Evolutionary conservation across 495 filamentous ascomycete genomes (phyloP), one percentile per base, ranked within the genome.

Genomic region (Chaetomium cochliodes): DNA sequence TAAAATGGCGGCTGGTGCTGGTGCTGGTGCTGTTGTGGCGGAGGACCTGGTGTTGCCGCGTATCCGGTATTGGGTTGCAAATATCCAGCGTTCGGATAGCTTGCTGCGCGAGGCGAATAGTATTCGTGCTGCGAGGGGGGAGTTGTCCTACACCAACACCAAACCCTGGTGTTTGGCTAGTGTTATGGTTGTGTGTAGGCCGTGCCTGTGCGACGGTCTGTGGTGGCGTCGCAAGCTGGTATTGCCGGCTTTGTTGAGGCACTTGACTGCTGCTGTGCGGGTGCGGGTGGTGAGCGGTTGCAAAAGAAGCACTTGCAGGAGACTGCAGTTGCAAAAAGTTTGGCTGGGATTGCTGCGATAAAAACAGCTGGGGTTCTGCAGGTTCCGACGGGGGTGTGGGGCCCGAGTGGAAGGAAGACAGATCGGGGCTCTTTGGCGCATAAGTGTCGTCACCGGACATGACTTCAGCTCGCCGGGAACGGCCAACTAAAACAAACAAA

Each of bases 341-440:
- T 50, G 64, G 46, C 58, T 50, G 51, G 64, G 64, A 55, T 62
- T 56, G 64, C 63, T 72, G 69, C 63, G 69, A 66, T 66, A 60
- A 62, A 47, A 64, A 67, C 57, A 63, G 47, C 57, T 69, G 58
- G 22, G 62, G 57, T 60, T 75, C 69, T 65, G 67, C 20, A 47
- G 70, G 63, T 49, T 66, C 46, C 55, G 71, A 64, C 52, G 57
- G 58, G 18, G 70, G 53, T 44, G 69, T 71, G 70, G 72, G 67
- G 68, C 64, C 67, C 52, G 80, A 74, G 63, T 80, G 79, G 62
- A 84, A 81, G 57, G 77, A 78, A 28, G 81, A 83, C 63, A 85
- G 77, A 71, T 84, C 83, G 65, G 83, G 83, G 60, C 81, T 84
- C 74, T 79, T 81, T 65, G 83, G 83, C 67, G 81, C 82, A 74